Base-by-base conservation (phyloP, 768 basidiomycete genomes). In the Boletus rufocinnamomeus region DNA sequence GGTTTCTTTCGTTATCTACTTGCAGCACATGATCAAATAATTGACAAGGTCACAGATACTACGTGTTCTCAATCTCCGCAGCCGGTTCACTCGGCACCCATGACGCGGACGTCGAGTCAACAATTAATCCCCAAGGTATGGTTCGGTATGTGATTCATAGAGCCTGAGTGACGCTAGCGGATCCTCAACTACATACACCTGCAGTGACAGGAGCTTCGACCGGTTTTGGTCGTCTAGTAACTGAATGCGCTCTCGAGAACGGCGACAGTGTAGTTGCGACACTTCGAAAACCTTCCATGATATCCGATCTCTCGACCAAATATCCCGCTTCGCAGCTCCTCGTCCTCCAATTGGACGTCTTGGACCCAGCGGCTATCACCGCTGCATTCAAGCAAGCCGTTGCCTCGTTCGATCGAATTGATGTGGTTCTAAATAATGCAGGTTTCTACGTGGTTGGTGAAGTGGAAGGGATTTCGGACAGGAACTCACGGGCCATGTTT, bases 401-500 rank as follows among this genome's bases (percentile, higher is more conserved):
- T 40, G 61, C 66, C 5, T 56, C 64, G 13, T 81, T 80, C 64
- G 72, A 72, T 4, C 65, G 77, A 25, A 58, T 80, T 11, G 81
- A 81, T 54, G 74, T 81, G 40, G 80, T 82, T 14, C 69, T 77
- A 53, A 80, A 76, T 55, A 83, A 82, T 52, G 79, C 80, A 51
- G 70, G 64, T 49, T 73, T 66, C 56, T 69, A 52, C 2, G 63
- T 72, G 4, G 53, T 75, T 21, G 71, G 63, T 3, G 79, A 95
- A 89, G 74, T 94, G 88, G 34, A 96, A 77, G 17, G 88, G 86
- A 68, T 94, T 86, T 2, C 94, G 91, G 57, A 95, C 88, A 54
- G 92, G 82, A 55, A 92, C 75, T 44, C 92, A 80, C n/a, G 94
- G 91, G 63, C 61, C 30, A 56, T 74, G 66, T 79, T 81, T 56